Conservation (phyloP, 164 flowering plant genomes). For the Nymphaea thermarum region DNA sequence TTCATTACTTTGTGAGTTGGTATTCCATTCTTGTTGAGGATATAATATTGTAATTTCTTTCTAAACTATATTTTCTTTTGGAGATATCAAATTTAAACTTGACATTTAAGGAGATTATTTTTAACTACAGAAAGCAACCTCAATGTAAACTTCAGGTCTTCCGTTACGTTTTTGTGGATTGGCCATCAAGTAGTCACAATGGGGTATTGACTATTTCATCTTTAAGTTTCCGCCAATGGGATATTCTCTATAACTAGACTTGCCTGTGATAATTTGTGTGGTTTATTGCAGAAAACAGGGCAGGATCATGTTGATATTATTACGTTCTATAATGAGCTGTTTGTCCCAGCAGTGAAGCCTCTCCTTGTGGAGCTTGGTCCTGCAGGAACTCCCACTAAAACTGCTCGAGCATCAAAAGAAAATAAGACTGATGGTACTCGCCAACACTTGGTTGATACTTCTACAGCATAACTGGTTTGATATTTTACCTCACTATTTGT, state of each 20-base stretch:
- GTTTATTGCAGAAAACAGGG: constrained; percentile 53
- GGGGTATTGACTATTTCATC: constrained; percentile 39
- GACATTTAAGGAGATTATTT: constrained; percentile 75
- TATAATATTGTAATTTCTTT: neutral
- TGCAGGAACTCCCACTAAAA: constrained; percentile 30
- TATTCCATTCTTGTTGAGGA: neutral
- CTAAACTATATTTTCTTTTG: constrained; percentile 10
- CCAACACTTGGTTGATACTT: neutral
- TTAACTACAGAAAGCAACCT: constrained; percentile 86
- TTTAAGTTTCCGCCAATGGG: neutral
- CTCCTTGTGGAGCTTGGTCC: constrained; percentile 72
- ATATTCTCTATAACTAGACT: neutral
- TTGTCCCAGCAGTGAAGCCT: constrained; percentile 76
- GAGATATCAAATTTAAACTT: constrained; percentile 80
- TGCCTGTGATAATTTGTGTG: neutral
- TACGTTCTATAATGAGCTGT: constrained; percentile 83
- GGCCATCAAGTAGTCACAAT: constrained; percentile 46
- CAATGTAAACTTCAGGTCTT: constrained; percentile 90
- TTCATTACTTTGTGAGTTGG: neutral
- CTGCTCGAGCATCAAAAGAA: constrained; percentile 34
- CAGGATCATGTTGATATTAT: constrained; percentile 87
- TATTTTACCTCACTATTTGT: neutral
- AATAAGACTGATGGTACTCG: constrained; percentile 39
- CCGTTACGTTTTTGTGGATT: constrained; percentile 73
- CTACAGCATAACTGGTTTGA: neutral